Evolutionary conservation across 2,329 filamentous ascomycete species (phyloP).

Genomic region (Mollisiaceae sp.): DNA sequence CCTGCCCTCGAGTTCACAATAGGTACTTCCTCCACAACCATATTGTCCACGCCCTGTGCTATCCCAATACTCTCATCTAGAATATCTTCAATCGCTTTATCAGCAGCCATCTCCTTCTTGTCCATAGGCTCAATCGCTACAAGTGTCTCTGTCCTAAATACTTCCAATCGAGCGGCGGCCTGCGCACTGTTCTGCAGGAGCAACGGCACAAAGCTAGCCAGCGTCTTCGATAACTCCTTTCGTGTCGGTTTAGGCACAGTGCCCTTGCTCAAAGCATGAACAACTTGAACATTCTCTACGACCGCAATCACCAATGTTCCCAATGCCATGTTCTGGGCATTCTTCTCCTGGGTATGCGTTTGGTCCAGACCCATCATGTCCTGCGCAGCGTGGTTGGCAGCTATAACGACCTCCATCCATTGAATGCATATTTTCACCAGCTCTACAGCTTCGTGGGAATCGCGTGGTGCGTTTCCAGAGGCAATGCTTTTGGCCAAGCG

Average conservation of each 20-base stretch:
- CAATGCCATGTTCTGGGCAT: slow-evolving; percentile 66
- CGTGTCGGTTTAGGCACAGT: slow-evolving; percentile 59
- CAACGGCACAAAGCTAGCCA: slow-evolving; percentile 59
- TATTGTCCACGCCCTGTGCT: slow-evolving; percentile 49
- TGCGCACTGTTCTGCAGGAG: slow-evolving; percentile 62
- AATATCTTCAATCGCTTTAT: slow-evolving; percentile 60
- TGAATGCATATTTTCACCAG: slow-evolving; percentile 56
- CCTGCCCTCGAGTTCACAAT: slow-evolving; percentile 78
- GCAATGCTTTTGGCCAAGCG: slow-evolving; percentile 42
- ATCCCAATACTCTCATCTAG: slow-evolving; percentile 62
- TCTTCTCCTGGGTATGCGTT: slow-evolving; percentile 57
- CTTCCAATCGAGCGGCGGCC: slow-evolving; percentile 55
- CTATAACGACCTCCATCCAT: slow-evolving; percentile 64
- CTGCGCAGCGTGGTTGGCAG: slow-evolving; percentile 54
- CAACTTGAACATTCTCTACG: slow-evolving; percentile 62
- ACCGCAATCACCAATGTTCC: slow-evolving; percentile 66
- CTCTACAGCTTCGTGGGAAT: slow-evolving; percentile 54
- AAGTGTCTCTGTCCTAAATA: slow-evolving; percentile 62
- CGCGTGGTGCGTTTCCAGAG: slow-evolving; percentile 54
- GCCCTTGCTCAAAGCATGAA: slow-evolving; percentile 58
- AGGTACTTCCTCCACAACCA: slow-evolving; percentile 66
- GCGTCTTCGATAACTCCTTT: slow-evolving; percentile 47
- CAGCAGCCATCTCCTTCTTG: slow-evolving; percentile 54
- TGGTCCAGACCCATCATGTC: slow-evolving; percentile 49
- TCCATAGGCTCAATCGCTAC: slow-evolving; percentile 59